These are phyloP conservation scores for Saccharomyces paradoxus DNA, from an alignment of 805 yeast genomes.

Conservation along the genomic window DNA sequence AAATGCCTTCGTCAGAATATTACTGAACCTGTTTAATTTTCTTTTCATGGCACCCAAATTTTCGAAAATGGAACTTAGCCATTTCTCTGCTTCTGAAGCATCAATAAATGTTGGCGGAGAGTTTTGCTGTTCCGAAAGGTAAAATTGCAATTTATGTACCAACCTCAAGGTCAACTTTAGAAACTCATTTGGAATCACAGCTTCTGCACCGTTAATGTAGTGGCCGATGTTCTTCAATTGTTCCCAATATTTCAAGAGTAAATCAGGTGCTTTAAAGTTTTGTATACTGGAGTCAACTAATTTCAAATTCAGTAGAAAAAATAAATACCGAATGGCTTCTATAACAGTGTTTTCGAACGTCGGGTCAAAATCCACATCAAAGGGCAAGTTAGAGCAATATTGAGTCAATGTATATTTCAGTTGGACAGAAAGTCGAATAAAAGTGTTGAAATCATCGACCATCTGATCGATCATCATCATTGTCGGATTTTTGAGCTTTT, in stretches of 20 bases:
- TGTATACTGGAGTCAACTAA: conserved; percentile 66
- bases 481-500: conserved; percentile 73
- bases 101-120: conserved; percentile 45
- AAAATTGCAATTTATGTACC: conserved; percentile 58
- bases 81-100: conserved; percentile 43
- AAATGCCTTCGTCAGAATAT: conserved; percentile 57
- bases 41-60: conserved; percentile 71
- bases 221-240: conserved; percentile 70
- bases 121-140: conserved; percentile 61
- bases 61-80: conserved; percentile 62
- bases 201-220: conserved; percentile 72
- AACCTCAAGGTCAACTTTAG: conserved; percentile 56
- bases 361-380: conserved; percentile 54
- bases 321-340: conserved; percentile 64
- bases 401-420: conserved; percentile 60
- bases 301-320: conserved; percentile 66
- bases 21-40: conserved; percentile 70
- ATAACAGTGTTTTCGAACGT: conserved; percentile 59
- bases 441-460: conserved; percentile 73
- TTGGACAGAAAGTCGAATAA: conserved; percentile 65
- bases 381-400: conserved; percentile 59
- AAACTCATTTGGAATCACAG: conserved; percentile 72
- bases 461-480: conserved; percentile 95
- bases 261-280: conserved; percentile 83
- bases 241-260: conserved; percentile 73